Percentiles rank a stretch among this genome's conserved stretches.
Conservation (phyloP, 2,329 filamentous ascomycete genomes). For the Cucurbitaria berberidis region DNA sequence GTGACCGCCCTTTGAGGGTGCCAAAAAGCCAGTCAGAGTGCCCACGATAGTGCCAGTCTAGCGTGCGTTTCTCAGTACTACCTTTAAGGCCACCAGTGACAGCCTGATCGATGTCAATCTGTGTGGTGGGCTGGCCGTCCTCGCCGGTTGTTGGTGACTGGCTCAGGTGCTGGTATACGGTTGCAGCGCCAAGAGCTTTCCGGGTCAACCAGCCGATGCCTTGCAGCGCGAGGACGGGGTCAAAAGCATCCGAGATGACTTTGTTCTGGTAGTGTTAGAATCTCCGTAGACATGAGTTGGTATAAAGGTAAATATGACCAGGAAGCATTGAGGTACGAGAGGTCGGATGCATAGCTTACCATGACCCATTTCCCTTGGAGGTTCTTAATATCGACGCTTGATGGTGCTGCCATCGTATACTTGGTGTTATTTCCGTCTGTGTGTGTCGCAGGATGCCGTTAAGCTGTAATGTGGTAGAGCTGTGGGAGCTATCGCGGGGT, state of each 20-base stretch:
- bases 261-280: slow-evolving; percentile 67
- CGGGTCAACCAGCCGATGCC: slow-evolving; percentile 68
- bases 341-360: slow-evolving; percentile 27
- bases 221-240: slow-evolving; percentile 70
- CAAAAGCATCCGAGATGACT: slow-evolving; percentile 70
- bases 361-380: slow-evolving; percentile 50
- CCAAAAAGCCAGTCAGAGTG: slow-evolving; percentile 85
- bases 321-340: not conserved
- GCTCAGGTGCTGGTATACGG: slow-evolving; percentile 68
- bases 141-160: slow-evolving; percentile 24
- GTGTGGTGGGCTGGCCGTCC: slow-evolving; percentile 46
- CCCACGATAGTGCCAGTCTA: slow-evolving; percentile 66
- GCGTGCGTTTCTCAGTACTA: slow-evolving; percentile 63
- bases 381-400: slow-evolving; percentile 40
- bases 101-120: slow-evolving; percentile 76
- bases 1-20: slow-evolving; percentile 65
- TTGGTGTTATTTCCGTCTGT: not conserved
- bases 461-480: slow-evolving; percentile 1
- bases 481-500: slow-evolving; percentile 9
- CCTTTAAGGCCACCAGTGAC: slow-evolving; percentile 73
- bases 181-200: slow-evolving; percentile 72
- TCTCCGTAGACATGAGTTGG: not conserved
- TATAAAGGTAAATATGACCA: not conserved
- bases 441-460: not conserved
- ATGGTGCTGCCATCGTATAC: slow-evolving; percentile 47